Conservation (phyloP, 345 rosid species). For the Salix brachista region DNA sequence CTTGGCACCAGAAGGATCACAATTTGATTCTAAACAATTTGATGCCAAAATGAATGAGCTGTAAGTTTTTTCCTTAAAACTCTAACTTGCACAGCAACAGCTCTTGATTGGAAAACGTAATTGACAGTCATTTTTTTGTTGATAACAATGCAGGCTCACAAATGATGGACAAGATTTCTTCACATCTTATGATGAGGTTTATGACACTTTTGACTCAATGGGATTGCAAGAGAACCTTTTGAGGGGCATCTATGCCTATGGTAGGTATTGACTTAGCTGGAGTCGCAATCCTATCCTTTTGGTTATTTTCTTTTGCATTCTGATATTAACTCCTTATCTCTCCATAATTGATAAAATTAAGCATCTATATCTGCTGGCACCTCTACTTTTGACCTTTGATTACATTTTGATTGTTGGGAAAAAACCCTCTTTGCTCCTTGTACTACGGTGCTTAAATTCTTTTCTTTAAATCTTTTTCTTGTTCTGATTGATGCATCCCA, state of each 20-base stretch:
- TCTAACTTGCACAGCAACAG: not conserved
- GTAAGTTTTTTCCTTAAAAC: slow-evolving; percentile 41
- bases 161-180: slow-evolving; percentile 62
- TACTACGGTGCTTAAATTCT: not conserved
- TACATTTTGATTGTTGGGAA: not conserved
- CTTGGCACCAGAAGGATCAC: slow-evolving; percentile 65
- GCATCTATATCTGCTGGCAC: not conserved
- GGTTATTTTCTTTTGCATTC: not conserved
- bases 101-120: not conserved
- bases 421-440: not conserved
- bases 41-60: slow-evolving; percentile 71
- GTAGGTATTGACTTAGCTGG: slow-evolving; percentile 29
- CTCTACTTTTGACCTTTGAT: not conserved
- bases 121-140: not conserved
- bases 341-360: not conserved
- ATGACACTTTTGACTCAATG: slow-evolving; percentile 83
- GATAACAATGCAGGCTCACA: slow-evolving; percentile 37
- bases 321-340: too few relatives aligned
- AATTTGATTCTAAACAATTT: slow-evolving; percentile 65
- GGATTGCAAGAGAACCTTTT: slow-evolving; percentile 75
- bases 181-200: slow-evolving; percentile 73
- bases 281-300: not conserved
- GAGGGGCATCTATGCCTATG: slow-evolving; percentile 91
- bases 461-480: not conserved
- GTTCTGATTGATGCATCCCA: not conserved